These are phyloP conservation scores for Inga leiocalycina DNA, from an alignment of 306 rosid genomes.

Conservation along the genomic window DNA sequence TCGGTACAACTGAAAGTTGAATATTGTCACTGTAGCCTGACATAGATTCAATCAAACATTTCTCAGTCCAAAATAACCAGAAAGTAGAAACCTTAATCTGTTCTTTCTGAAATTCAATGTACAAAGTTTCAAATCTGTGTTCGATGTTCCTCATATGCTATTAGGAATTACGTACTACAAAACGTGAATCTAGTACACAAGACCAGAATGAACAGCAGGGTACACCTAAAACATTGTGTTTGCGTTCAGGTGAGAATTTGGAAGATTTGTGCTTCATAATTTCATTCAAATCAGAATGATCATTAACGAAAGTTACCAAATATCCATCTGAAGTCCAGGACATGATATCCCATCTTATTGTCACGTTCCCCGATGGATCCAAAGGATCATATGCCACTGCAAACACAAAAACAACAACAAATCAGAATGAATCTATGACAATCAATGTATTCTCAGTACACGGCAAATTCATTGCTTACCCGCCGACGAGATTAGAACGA, in stretches of 20 bases:
- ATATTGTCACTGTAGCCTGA: slow-evolving; percentile 80
- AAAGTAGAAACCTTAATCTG: not conserved
- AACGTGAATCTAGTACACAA: not conserved
- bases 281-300: not conserved
- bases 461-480: slow-evolving; percentile 37
- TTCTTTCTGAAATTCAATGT: not conserved
- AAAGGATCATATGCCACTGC: slow-evolving; percentile 67
- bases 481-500: slow-evolving; percentile 45
- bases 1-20: slow-evolving; percentile 75
- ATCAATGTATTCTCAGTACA: not conserved
- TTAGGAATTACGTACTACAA: not conserved
- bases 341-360: slow-evolving; percentile 74
- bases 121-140: not conserved
- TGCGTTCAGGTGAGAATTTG: not conserved
- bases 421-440: slow-evolving; percentile 9
- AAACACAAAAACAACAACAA: slow-evolving; percentile 20
- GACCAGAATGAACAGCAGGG: not conserved
- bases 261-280: not conserved
- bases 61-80: not conserved
- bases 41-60: slow-evolving; percentile 13
- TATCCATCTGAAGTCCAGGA: slow-evolving; percentile 74
- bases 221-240: not conserved
- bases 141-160: not conserved
- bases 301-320: slow-evolving; percentile 43
- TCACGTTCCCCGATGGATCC: slow-evolving; percentile 72